Base-by-base conservation (phyloP, 2,329 filamentous ascomycete genomes). In the Balansia obtecta region DNA sequence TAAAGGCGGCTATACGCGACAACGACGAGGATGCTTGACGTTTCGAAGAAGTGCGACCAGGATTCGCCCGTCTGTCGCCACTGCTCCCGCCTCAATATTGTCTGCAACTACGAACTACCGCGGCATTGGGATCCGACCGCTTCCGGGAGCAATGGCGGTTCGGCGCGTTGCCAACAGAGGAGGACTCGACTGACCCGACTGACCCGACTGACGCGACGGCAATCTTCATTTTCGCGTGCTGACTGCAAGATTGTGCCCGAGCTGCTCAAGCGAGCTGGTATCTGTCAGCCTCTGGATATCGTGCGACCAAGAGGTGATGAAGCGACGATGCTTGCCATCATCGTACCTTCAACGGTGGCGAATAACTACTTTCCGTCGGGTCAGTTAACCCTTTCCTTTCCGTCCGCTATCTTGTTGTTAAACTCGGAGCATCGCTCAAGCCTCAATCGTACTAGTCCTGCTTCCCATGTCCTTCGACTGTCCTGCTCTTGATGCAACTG, bases 391-490 rank as follows among this genome's bases (percentile, higher is more conserved):
- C 33, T 15, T 37, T 10, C 13, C 4, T 41, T 41, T n/a, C 18
- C 6, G 3, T 27, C 6, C 6, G n/a, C n/a, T n/a, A n/a, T n/a
- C n/a, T n/a, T n/a, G n/a, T n/a, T n/a, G n/a, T n/a, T n/a, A n/a
- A n/a, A n/a, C 6, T 27, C 6, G 3, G 22, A 6, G 22, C 22
- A 6, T 27, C 22, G 18, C 39, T 46, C 18, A 48, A 38, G n/a
- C 15, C 3, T 20, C n/a, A n/a, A 8, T 2, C 27, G 6, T 27
- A 27, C 12, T 20, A 56, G 56, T 57, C 16, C 37, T 58, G 2
- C 44, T 59, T 22, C 57, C 57, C 4, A 54, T 59, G 54, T 54
- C 57, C 2, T 57, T 58, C 43, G 56, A 59, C 42, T 58, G 52
- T 38, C 50, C 48, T 12, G 30, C 49, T 12, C 49, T 59, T 44